Evolutionary conservation across 1,139 yeast genomes (phyloP).

Genomic region (Suhomyces bribrorum): DNA sequence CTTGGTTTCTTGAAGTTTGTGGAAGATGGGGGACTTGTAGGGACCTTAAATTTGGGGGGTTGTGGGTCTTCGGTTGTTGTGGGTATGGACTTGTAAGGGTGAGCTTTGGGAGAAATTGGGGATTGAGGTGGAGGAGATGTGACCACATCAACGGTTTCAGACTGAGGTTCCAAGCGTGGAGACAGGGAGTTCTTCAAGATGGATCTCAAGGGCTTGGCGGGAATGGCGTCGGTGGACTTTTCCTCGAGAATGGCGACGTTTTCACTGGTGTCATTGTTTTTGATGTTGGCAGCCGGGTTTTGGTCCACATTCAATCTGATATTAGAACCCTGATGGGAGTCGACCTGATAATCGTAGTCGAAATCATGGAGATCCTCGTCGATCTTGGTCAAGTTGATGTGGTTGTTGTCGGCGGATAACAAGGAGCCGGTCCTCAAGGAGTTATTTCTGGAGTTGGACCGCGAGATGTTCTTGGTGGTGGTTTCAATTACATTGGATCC

Average conservation of each 20-base stretch:
- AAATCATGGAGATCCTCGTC: conserved; percentile 50
- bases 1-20: background rate
- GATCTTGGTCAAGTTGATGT: conserved; percentile 37
- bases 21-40: conserved; percentile 6
- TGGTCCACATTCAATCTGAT: conserved; percentile 7
- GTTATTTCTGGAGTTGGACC: conserved; percentile 37
- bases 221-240: conserved; percentile 2
- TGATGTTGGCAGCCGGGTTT: background rate
- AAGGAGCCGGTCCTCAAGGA: conserved; percentile 31
- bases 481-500: conserved; percentile 50
- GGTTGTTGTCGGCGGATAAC: conserved; percentile 19
- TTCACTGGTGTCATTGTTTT: conserved; percentile 3
- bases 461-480: conserved; percentile 44
- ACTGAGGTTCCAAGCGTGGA: conserved; percentile 15
- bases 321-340: conserved; percentile 15
- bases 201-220: conserved; percentile 32
- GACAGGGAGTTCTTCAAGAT: conserved; percentile 34
- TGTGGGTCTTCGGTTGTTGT: conserved; percentile 1
- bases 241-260: conserved; percentile 9
- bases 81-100: conserved; percentile 15
- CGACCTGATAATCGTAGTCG: conserved; percentile 43
- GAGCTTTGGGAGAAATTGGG: conserved; percentile 3
- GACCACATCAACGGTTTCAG: conserved; percentile 14
- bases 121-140: conserved; percentile 1
- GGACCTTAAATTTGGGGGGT: conserved; percentile 7